Evolutionary conservation across 305 asterid species (phyloP).

Genomic region (Striga hermonthica): DNA sequence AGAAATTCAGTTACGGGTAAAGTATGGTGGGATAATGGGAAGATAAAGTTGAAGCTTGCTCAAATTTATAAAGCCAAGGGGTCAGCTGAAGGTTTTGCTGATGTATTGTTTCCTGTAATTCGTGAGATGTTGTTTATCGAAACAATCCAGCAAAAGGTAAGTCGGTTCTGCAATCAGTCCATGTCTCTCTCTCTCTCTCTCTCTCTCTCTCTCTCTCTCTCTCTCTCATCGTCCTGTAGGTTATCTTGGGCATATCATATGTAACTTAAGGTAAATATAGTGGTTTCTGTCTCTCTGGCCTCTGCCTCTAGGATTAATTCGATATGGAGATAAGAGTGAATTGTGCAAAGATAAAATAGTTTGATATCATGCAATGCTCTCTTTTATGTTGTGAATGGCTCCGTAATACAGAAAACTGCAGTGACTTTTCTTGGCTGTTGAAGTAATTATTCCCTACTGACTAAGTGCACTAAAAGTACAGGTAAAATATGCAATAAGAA

Average conservation of each 20-base stretch:
- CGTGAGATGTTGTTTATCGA: conserved; percentile 49
- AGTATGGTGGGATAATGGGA: conserved; percentile 51
- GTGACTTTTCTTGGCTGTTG: too few species aligned
- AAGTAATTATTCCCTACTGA: too few species aligned
- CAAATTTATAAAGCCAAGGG: conserved; percentile 54
- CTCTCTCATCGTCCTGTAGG: not conserved
- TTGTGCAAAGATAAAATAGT: too few species aligned
- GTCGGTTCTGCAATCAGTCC: not conserved
- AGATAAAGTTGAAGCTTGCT: conserved; percentile 57
- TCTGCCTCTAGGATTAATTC: not conserved
- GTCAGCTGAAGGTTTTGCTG: conserved; percentile 44
- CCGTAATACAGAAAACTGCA: too few species aligned
- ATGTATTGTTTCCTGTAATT: conserved; percentile 49
- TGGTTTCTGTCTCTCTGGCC: conserved; percentile 5
- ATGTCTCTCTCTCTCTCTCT: not conserved
- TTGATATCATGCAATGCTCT: too few species aligned
- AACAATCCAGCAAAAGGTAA: conserved; percentile 46
- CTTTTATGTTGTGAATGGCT: too few species aligned
- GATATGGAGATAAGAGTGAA: not conserved
- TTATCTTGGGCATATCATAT: not conserved
- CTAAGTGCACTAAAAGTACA: too few species aligned
- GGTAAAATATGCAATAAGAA: too few species aligned
- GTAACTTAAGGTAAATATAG: conserved; percentile 1
- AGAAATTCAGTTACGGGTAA: conserved; percentile 31
- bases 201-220: not conserved